Conservation (phyloP, 495 filamentous ascomycete species). For the Aspergillus sclerotioniger region DNA sequence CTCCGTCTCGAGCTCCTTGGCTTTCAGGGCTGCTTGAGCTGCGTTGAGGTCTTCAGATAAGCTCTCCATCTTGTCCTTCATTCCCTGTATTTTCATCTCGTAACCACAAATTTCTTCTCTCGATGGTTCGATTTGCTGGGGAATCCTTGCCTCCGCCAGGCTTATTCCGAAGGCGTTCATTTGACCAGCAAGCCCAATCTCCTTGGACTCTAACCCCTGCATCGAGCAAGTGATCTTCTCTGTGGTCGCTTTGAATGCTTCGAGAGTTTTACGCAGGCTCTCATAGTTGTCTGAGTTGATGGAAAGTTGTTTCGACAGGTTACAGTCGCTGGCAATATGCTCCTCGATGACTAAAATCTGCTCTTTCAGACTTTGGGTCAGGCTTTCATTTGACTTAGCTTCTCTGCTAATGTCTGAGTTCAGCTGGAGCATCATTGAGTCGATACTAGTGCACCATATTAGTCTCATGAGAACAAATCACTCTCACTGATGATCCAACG, state of each 20-base stretch:
- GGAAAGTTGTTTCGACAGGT: constrained; percentile 25
- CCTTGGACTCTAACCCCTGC: constrained; percentile 13
- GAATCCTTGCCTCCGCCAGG: constrained; percentile 24
- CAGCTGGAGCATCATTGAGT: constrained; percentile 19
- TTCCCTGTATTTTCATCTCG: constrained; percentile 22
- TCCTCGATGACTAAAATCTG: constrained; percentile 20
- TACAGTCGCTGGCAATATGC: constrained; percentile 23
- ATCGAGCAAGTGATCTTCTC: constrained; percentile 20
- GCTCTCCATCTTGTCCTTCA: constrained; percentile 28
- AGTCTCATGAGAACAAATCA: neutral
- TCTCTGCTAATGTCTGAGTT: constrained; percentile 13
- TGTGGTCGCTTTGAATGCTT: constrained; percentile 19
- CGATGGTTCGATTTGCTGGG: constrained; percentile 8
- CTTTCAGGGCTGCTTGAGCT: constrained; percentile 17
- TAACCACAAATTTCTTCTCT: constrained; percentile 9
- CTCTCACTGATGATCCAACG: neutral
- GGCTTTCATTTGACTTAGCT: constrained; percentile 16
- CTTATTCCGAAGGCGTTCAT: constrained; percentile 23
- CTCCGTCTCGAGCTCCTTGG: constrained; percentile 18
- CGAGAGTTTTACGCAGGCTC: constrained; percentile 21
- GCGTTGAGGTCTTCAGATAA: constrained; percentile 14
- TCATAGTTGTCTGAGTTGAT: constrained; percentile 12
- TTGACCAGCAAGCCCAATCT: constrained; percentile 18
- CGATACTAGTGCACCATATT: constrained; percentile 17
- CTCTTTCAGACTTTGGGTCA: constrained; percentile 19